Percentiles rank a stretch among this genome's conserved stretches.
Conservation (phyloP, 495 filamentous ascomycete genomes). For the Rhizodiscina lignyota region DNA sequence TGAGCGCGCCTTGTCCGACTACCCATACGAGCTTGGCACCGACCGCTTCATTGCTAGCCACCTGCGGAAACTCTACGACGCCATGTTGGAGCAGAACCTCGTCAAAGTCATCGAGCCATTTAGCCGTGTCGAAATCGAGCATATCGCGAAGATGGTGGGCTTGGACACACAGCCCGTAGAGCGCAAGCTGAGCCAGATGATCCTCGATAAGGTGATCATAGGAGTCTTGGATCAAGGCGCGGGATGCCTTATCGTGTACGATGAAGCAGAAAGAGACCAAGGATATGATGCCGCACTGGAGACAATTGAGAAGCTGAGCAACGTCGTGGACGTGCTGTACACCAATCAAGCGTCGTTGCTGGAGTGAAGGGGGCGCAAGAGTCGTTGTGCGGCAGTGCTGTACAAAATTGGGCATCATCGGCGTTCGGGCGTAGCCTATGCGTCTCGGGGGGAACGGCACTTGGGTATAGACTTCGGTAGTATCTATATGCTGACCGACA, state of each 20-base stretch:
- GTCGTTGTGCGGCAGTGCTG: not conserved
- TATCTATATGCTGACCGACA: too few relatives aligned
- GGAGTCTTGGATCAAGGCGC: conserved; percentile 96
- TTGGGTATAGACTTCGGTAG: too few relatives aligned
- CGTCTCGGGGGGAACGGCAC: too few relatives aligned
- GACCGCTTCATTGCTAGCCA: conserved; percentile 94
- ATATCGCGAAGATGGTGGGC: conserved; percentile 93
- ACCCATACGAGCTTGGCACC: conserved; percentile 77
- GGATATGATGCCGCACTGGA: conserved; percentile 86
- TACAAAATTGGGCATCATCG: too few relatives aligned
- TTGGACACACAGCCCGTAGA: conserved; percentile 94
- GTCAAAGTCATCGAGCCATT: conserved; percentile 99
- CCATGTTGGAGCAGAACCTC: conserved; percentile 96
- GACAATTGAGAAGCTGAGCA: conserved; percentile 93
- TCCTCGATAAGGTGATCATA: conserved; percentile 94
- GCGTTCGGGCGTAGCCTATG: too few relatives aligned
- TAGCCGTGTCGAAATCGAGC: conserved; percentile 86
- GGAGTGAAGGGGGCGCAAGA: conserved; percentile 38
- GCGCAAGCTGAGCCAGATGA: conserved; percentile 97
- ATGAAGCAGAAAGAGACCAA: conserved; percentile 84
- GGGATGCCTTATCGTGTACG: conserved; percentile 89
- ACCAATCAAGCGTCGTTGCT: conserved; percentile 91
- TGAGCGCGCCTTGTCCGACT: conserved; percentile 75
- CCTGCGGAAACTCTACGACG: conserved; percentile 84
- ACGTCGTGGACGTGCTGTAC: conserved; percentile 93